Evolutionary conservation across 1,284 basidiomycete species (phyloP).

Genomic region (Cerioporus squamosus): DNA sequence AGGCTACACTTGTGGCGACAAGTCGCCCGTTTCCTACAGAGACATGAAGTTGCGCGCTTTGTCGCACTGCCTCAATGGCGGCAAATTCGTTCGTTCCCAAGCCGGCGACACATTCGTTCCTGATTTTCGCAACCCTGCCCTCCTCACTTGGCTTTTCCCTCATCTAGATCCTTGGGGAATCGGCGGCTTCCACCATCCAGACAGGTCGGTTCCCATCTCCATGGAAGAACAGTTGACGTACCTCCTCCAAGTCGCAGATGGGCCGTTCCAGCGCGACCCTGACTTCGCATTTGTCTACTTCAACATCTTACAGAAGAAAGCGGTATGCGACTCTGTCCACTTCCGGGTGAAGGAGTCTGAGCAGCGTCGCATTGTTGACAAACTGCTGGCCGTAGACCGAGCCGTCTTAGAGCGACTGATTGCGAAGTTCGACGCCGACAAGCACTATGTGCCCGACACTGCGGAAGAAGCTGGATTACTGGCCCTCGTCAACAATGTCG

Average conservation of each 20-base stretch:
- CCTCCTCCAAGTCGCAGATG: not conserved
- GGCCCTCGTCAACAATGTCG: not conserved
- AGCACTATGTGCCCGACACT: not conserved
- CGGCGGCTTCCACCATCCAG: conserved; percentile 1
- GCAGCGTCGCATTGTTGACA: not conserved
- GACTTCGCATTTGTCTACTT: conserved; percentile 20
- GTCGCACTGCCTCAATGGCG: not conserved
- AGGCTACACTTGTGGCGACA: not conserved
- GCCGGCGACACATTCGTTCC: conserved; percentile 6
- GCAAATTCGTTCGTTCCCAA: conserved; percentile 6
- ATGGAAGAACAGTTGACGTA: conserved; percentile 3
- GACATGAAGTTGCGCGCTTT: conserved; percentile 13
- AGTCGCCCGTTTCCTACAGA: not conserved
- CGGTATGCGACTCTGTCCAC: not conserved
- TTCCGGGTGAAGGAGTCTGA: not conserved
- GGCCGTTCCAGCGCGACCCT: conserved; percentile 2
- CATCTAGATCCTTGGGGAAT: conserved; percentile 22
- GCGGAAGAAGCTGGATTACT: not conserved
- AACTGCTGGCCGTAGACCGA: not conserved
- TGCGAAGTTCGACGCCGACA: not conserved
- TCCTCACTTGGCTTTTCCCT: conserved; percentile 14
- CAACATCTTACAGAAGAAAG: conserved; percentile 16
- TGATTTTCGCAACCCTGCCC: conserved; percentile 7
- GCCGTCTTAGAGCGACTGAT: not conserved
- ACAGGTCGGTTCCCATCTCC: not conserved